These are phyloP conservation scores for Ambrosia trifida DNA, from an alignment of 129 eudicot genomes.

Conservation along the genomic window DNA sequence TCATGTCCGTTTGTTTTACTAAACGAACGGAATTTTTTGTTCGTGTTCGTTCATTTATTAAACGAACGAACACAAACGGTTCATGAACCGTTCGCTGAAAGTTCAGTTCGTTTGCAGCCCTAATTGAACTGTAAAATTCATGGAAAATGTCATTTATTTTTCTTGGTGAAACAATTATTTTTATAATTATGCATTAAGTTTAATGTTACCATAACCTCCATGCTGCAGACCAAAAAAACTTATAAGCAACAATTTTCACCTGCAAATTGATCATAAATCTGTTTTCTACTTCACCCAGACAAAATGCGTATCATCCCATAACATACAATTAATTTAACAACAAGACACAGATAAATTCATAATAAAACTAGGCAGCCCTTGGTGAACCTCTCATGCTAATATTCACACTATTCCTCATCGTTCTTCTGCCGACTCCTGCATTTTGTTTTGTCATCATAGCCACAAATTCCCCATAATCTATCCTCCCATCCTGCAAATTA, in stretches of 20 bases:
- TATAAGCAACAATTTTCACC: neutral
- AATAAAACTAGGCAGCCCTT: constrained; percentile 36
- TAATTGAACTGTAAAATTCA: no score
- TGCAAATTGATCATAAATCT: constrained; percentile 16
- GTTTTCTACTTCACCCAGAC: constrained; percentile 14
- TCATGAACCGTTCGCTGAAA: no score
- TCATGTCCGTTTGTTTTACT: no score
- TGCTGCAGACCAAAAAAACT: no score
- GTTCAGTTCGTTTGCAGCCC: no score
- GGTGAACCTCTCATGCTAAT: constrained; percentile 74
- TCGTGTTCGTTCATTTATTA: no score
- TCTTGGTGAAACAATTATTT: no score
- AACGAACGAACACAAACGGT: no score
- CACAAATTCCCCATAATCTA: constrained; percentile 88
- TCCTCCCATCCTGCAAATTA: constrained; percentile 53
- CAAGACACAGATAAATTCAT: neutral
- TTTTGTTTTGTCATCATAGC: constrained; percentile 95
- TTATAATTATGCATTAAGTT: no score
- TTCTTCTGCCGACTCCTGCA: constrained; percentile 83
- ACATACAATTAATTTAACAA: constrained; percentile 25
- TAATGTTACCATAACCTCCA: no score
- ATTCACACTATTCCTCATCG: constrained; percentile 88
- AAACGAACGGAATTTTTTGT: no score
- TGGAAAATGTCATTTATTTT: no score
- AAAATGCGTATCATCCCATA: constrained; percentile 21